These are phyloP conservation scores for Phytophthora tubulina DNA, from an alignment of 352 stramenopile genomes.

Conservation along the genomic window DNA sequence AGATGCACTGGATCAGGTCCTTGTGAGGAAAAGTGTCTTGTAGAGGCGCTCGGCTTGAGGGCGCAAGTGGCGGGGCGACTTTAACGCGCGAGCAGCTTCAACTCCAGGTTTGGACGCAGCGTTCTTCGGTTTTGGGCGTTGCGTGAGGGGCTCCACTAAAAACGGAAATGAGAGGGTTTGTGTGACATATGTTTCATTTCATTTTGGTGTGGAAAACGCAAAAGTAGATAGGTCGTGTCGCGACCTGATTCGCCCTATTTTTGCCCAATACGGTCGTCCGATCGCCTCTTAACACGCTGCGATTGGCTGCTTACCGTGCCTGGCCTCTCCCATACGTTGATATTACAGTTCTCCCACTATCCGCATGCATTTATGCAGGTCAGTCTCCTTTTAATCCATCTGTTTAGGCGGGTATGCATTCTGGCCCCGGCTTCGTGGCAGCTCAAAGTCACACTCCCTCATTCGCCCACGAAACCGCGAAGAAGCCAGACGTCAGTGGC, in stretches of 20 bases:
- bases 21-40: no score
- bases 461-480: conserved; percentile 27
- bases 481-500: conserved; percentile 31
- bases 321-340: background rate
- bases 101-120: background rate
- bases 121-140: conserved; percentile 4
- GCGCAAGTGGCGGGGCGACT: background rate
- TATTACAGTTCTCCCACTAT: conserved; percentile 21
- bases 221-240: conserved; percentile 17
- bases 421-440: conserved; percentile 39
- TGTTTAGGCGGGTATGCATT: conserved; percentile 15
- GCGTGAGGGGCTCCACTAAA: background rate
- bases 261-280: conserved; percentile 23
- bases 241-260: conserved; percentile 29
- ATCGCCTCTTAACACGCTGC: background rate
- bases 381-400: conserved; percentile 11
- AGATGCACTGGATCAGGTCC: background rate
- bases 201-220: background rate
- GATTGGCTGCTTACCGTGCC: conserved; percentile 11
- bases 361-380: conserved; percentile 15
- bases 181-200: background rate
- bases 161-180: conserved; percentile 26
- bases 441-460: conserved; percentile 13
- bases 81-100: conserved; percentile 2
- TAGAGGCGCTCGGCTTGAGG: background rate